Conservation (phyloP, 108 stramenopile genomes). For the Parmales sp. region DNA sequence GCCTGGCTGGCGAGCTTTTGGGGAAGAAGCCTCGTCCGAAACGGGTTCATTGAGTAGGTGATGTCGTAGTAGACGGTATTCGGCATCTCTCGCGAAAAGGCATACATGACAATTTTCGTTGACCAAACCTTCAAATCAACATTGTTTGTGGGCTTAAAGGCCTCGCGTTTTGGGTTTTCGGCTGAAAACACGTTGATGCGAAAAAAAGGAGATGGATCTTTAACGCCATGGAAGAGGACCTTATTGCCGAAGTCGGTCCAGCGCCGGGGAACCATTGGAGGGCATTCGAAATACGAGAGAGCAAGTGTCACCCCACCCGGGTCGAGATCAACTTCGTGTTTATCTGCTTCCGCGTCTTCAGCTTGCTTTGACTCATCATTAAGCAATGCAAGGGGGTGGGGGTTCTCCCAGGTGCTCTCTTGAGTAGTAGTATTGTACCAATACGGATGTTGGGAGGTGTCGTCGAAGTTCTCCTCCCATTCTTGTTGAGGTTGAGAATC, state of each 20-base stretch:
- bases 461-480: background rate
- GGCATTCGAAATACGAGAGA: background rate
- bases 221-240: background rate
- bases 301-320: background rate
- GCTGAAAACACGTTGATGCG: background rate
- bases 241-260: conserved; percentile 7
- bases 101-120: conserved; percentile 5
- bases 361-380: background rate
- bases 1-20: conserved; percentile 1
- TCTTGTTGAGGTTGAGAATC: background rate
- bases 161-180: background rate
- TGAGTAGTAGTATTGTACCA: background rate
- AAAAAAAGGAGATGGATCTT: background rate
- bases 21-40: conserved; percentile 4
- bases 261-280: background rate
- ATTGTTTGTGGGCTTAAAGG: background rate
- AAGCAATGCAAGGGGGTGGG: background rate
- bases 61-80: conserved; percentile 6
- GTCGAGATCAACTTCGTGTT: background rate
- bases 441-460: background rate
- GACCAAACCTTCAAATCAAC: background rate
- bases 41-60: background rate
- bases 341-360: background rate
- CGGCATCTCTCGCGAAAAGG: background rate
- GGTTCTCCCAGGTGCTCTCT: background rate